phyloP scores from a whole-genome alignment of 768 basidiomycete genomes.

The Russula ochroleuca region DNA sequence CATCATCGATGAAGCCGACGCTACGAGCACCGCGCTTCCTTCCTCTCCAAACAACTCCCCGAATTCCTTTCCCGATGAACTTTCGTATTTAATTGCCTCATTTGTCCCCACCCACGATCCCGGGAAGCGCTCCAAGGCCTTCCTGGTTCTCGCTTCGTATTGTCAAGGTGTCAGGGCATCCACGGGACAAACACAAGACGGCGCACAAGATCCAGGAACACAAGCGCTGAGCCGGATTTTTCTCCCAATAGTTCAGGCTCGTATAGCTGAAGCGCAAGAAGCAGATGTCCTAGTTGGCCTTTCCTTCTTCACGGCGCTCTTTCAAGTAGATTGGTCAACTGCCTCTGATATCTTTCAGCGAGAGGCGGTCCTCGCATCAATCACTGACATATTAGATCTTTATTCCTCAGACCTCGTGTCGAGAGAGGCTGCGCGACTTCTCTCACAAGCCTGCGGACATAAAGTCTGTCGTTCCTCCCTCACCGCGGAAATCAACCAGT shows the following conservation, averaged over 20 bases:
- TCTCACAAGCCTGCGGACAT: conserved; percentile 73
- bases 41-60: background rate
- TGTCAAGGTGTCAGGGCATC: conserved; percentile 54
- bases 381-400: conserved; percentile 71
- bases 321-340: conserved; percentile 72
- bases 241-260: conserved; percentile 44
- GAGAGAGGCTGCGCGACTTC: conserved; percentile 62
- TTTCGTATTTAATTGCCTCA: conserved; percentile 25
- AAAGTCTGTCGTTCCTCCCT: conserved; percentile 65
- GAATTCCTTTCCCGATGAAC: conserved; percentile 26
- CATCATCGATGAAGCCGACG: conserved; percentile 15
- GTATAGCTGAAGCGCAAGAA: conserved; percentile 56
- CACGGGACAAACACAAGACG: conserved; percentile 36
- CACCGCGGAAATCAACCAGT: conserved; percentile 50
- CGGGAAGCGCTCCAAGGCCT: conserved; percentile 57
- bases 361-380: conserved; percentile 58
- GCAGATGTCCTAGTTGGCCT: conserved; percentile 49
- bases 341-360: conserved; percentile 61
- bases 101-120: conserved; percentile 21
- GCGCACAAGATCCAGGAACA: conserved; percentile 44
- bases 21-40: background rate
- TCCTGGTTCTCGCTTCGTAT: conserved; percentile 61
- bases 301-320: conserved; percentile 70
- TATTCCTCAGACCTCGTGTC: conserved; percentile 46
- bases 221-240: conserved; percentile 49